These are phyloP conservation scores for Wickerhamomyces pijperi DNA, from an alignment of 805 yeast species.

Conservation along the genomic window DNA sequence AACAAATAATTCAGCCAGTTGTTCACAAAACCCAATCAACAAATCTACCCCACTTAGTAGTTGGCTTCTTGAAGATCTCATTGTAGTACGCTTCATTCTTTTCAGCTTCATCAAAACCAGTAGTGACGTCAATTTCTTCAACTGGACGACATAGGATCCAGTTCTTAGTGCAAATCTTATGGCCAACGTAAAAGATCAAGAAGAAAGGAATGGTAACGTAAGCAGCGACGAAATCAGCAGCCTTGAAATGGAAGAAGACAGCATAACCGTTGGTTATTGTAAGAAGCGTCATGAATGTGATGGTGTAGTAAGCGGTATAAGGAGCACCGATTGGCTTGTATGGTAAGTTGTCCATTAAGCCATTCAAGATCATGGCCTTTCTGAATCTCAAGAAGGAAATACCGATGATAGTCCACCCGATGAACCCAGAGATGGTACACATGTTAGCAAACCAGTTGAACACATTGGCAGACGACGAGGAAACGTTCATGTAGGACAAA, in stretches of 20 bases:
- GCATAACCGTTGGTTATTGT: slow-evolving; percentile 63
- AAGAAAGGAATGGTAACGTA: slow-evolving; percentile 56
- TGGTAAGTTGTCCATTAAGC: slow-evolving; percentile 43
- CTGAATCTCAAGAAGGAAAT: slow-evolving; percentile 60
- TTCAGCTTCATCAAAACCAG: slow-evolving; percentile 53
- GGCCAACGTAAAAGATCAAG: slow-evolving; percentile 43
- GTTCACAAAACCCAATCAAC: slow-evolving; percentile 16
- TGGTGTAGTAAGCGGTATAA: slow-evolving; percentile 42
- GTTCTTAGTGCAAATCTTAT: slow-evolving; percentile 36
- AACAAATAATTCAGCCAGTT: no score
- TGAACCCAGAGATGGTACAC: slow-evolving; percentile 64
- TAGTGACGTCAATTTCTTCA: slow-evolving; percentile 47
- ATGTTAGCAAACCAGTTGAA: slow-evolving; percentile 68
- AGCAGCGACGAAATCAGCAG: slow-evolving; percentile 56
- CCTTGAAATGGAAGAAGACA: slow-evolving; percentile 35
- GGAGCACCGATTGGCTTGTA: slow-evolving; percentile 48
- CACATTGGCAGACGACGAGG: slow-evolving; percentile 44
- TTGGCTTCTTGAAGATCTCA: slow-evolving; percentile 5
- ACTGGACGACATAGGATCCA: slow-evolving; percentile 37
- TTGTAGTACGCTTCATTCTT: slow-evolving; percentile 18
- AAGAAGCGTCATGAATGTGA: slow-evolving; percentile 38
- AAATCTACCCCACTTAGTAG: slow-evolving; percentile 9
- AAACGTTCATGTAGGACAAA: slow-evolving; percentile 61
- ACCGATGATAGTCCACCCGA: slow-evolving; percentile 66
- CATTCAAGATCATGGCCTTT: slow-evolving; percentile 46